phyloP scores from a whole-genome alignment of 1,284 basidiomycete species.

The Veloboletus limbatus region DNA sequence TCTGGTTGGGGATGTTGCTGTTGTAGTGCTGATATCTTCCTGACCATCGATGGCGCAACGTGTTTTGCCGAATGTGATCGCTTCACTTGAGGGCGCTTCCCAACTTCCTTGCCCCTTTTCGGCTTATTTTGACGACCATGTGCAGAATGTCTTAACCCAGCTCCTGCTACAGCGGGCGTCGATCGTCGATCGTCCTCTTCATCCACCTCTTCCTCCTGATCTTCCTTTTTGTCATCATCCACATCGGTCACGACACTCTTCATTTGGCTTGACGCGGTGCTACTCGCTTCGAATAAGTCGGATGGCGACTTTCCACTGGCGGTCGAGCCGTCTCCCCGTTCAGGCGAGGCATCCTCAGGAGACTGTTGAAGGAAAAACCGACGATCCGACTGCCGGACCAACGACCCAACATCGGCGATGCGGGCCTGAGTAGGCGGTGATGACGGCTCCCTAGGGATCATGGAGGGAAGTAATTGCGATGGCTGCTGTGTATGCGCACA shows the following conservation, averaged over 20 bases:
- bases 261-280: conserved; percentile 40
- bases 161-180: conserved; percentile 11
- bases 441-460: conserved; percentile 1
- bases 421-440: conserved; percentile 11
- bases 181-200: conserved; percentile 28
- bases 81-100: conserved; percentile 26
- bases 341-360: conserved; percentile 39
- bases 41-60: conserved; percentile 27
- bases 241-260: conserved; percentile 26
- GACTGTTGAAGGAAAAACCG: conserved; percentile 46
- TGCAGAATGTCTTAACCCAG: conserved; percentile 8
- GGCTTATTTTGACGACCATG: conserved; percentile 22
- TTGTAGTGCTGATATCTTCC: conserved; percentile 28
- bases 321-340: conserved; percentile 30
- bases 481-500: conserved; percentile 1
- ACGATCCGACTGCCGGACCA: conserved; percentile 32
- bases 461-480: conserved; percentile 2
- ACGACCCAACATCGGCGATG: conserved; percentile 23
- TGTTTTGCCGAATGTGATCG: conserved; percentile 32
- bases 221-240: conserved; percentile 17
- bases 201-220: conserved; percentile 12
- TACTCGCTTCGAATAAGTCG: conserved; percentile 36
- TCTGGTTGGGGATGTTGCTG: conserved; percentile 14
- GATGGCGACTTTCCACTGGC: conserved; percentile 32
- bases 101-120: conserved; percentile 35